Evolutionary conservation across 75 land plant genomes (phyloP).

Genomic region (Selaginella tamariscina): DNA sequence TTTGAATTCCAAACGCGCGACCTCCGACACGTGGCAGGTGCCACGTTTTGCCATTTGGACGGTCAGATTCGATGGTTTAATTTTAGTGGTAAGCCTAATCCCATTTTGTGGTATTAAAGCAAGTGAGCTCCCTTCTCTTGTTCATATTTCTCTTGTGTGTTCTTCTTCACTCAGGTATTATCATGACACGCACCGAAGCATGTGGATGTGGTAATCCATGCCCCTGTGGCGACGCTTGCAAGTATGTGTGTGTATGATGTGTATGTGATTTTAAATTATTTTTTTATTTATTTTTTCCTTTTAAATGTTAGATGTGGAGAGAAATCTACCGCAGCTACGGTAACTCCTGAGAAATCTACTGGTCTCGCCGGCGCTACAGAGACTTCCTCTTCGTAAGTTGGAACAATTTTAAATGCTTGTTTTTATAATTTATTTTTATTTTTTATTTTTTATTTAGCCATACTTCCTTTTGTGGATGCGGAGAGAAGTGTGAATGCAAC

Average conservation of each 20-base stretch:
- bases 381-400: slow-evolving; percentile 1
- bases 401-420: background rate
- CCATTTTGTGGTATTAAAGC: background rate
- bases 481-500: background rate
- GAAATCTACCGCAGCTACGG: too few species aligned
- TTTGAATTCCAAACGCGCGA: background rate
- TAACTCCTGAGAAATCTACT: background rate
- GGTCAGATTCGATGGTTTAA: too few species aligned
- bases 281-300: background rate
- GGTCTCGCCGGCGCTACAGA: background rate
- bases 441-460: background rate
- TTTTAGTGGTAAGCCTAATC: background rate
- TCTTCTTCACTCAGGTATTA: background rate
- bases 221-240: background rate
- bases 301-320: background rate
- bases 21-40: too few species aligned
- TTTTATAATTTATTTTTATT: background rate
- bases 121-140: too few species aligned
- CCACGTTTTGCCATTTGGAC: too few species aligned
- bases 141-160: background rate
- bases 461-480: background rate
- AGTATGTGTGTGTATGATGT: background rate
- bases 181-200: background rate
- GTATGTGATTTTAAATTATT: too few species aligned
- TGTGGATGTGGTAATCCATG: background rate